These are phyloP conservation scores for Fusarium nygamai DNA, from an alignment of 2,329 filamentous ascomycete genomes.

Conservation along the genomic window DNA sequence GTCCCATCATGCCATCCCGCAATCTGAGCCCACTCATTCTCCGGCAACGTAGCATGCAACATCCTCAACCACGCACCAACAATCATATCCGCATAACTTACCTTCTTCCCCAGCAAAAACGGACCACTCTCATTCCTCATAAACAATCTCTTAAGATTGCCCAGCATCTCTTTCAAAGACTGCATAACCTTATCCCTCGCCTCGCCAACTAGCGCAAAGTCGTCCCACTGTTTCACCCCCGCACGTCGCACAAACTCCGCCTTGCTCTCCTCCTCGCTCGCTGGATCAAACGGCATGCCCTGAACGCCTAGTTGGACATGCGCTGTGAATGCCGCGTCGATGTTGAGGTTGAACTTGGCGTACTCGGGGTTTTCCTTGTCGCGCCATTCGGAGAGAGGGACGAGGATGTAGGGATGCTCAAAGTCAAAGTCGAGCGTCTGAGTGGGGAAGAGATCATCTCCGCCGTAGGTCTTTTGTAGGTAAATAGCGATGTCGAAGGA, in stretches of 20 bases:
- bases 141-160: constrained; percentile 55
- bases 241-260: constrained; percentile 61
- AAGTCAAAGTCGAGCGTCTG: constrained; percentile 54
- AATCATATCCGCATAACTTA: constrained; percentile 65
- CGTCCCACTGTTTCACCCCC: constrained; percentile 55
- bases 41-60: constrained; percentile 52
- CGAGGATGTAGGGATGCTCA: constrained; percentile 1
- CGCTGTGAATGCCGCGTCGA: constrained; percentile 64
- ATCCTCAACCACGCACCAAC: constrained; percentile 66
- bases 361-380: constrained; percentile 49
- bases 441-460: constrained; percentile 59
- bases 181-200: constrained; percentile 49
- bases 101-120: constrained; percentile 57
- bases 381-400: constrained; percentile 50
- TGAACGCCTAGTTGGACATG: constrained; percentile 54
- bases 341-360: constrained; percentile 61
- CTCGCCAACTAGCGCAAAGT: constrained; percentile 52
- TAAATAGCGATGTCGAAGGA: constrained; percentile 73
- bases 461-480: constrained; percentile 62
- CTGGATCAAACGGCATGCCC: constrained; percentile 62
- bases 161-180: constrained; percentile 55
- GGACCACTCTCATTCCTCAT: constrained; percentile 52
- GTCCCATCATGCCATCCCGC: constrained; percentile 60
- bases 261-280: constrained; percentile 54
- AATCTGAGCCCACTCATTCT: constrained; percentile 58